Evolutionary conservation across 2,329 filamentous ascomycete species (phyloP), one percentile per base, ranked within the genome.

Genomic region (Hypoxylon sp.): DNA sequence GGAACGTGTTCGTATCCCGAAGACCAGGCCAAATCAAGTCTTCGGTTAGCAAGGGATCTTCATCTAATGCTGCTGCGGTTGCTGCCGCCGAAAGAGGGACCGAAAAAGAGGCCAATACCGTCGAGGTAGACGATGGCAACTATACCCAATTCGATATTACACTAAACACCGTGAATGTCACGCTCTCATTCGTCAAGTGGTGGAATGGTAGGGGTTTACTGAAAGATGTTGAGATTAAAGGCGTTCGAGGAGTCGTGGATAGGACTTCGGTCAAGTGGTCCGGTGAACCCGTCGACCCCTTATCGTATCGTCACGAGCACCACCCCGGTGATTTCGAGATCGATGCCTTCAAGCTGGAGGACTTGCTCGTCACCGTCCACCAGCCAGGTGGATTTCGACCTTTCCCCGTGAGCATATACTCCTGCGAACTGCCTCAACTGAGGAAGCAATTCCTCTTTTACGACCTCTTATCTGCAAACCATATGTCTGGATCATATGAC

Each of bases 401-500:
- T 0, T 99, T 97, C 78, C 91, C 94, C 0, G 90, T 97, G 70
- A 97, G 94, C 81, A 96, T 99, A 67, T 99, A 93, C 81, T 96
- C 93, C 5, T 97, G 95, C 78, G 95, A 98, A 75, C 86, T 99
- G 39, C 95, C 96, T 1, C 91, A 96, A 74, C 82, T 99, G 48
- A 88, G 96, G 55, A 98, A 97, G 76, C 95, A 97, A 74, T 99
- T 94, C 92, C 85, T 99, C 0, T 97, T 98, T 78, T 99, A 99
- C 81, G 96, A 99, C 78, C 96, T 99, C 72, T 81, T 99, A 27
- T 96, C 92, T 0, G 96, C 96, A 16, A 97, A 93, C 75, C 95
- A 96, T 78, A 97, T 98, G 88, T 97, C 93, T 11, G 96, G 96
- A 1, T 96, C 94, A 0, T 97, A 92, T 72, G 96, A 99, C 75